Evolutionary conservation across 1,284 basidiomycete genomes (phyloP).

Genomic region (Pulveroboletus sp.): DNA sequence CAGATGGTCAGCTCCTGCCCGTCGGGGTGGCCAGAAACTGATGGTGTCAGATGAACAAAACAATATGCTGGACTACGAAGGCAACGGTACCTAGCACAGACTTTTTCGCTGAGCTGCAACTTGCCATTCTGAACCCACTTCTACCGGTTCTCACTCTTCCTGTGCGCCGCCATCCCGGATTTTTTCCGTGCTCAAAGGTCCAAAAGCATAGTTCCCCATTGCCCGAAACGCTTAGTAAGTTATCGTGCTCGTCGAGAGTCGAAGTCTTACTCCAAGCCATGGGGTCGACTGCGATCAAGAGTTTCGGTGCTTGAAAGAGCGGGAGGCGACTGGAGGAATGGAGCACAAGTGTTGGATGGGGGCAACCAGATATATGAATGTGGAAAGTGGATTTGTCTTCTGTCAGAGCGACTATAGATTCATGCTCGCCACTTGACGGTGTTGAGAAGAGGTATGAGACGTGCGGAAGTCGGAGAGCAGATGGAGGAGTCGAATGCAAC

Average conservation of each 20-base stretch:
- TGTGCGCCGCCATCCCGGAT: slow-evolving; percentile 59
- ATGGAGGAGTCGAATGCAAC: slow-evolving; percentile 45
- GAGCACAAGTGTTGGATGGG: slow-evolving; percentile 37
- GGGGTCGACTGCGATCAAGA: slow-evolving; percentile 81
- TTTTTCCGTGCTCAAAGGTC: slow-evolving; percentile 53
- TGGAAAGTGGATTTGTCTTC: slow-evolving; percentile 50
- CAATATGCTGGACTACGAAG: background rate
- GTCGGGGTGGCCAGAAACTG: slow-evolving; percentile 52
- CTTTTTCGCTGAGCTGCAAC: slow-evolving; percentile 88
- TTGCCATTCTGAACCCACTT: slow-evolving; percentile 59
- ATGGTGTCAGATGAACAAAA: slow-evolving; percentile 8
- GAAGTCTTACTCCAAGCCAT: slow-evolving; percentile 75
- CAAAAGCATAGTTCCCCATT: slow-evolving; percentile 80
- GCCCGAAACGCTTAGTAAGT: slow-evolving; percentile 72
- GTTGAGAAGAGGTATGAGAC: slow-evolving; percentile 61
- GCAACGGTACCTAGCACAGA: slow-evolving; percentile 62
- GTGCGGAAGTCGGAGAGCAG: slow-evolving; percentile 45
- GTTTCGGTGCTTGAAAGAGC: slow-evolving; percentile 43
- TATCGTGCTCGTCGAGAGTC: slow-evolving; percentile 56
- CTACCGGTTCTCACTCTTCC: slow-evolving; percentile 73
- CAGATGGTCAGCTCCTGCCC: slow-evolving; percentile 86
- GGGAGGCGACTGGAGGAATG: slow-evolving; percentile 48
- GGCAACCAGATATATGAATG: slow-evolving; percentile 37
- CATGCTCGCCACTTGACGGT: slow-evolving; percentile 45
- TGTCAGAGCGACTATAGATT: slow-evolving; percentile 63